Base-by-base conservation (phyloP, 2,329 filamentous ascomycete genomes). In the Thielaviopsis punctulata region DNA sequence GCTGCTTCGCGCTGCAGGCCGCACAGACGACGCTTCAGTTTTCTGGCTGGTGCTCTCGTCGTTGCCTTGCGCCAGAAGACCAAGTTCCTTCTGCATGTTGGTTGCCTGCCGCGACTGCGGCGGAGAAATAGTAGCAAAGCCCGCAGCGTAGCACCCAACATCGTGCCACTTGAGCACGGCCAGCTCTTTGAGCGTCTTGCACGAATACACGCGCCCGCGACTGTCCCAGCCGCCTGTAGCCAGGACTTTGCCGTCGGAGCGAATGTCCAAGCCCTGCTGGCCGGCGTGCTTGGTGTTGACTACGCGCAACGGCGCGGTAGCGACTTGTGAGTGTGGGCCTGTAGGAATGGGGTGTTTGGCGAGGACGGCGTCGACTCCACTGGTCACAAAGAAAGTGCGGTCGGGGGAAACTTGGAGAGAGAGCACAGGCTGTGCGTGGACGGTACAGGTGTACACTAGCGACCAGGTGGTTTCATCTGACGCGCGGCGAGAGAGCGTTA, bases 161-260 rank as follows among this genome's bases (percentile, higher is more conserved):
- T 83, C 80, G 65, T 96, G 92, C 90, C 90, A 96, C 65, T 93
- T 94, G 57, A 96, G 68, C 52, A 95, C 87, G 0, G 90, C 92
- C 10, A 96, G 66, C 65, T 96, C 89, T 61, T 82, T 85, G 71
- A 96, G 73, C 0, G 80, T 84, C 65, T 83, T 87, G 46, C 75
- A 68, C 2, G 83, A 84, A 64, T 96, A 98, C 1, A 96, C 80
- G 8, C 92, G 73, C 1, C 89, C 71, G 47, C 80, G 78, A 1
- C 79, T 75, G 64, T 98, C 92, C 92, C 92, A 98, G 3, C 92
- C 92, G 0, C 86, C 90, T 0, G 90, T 96, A 2, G 84, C 86
- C 57, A 95, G 84, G 3, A 98, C 74, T 57, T 77, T 82, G 2
- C 80, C 84, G 63, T 98, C 92, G 1, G 79, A 82, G 13, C 92